Percentiles rank a stretch among this genome's conserved stretches.
These are phyloP conservation scores for Boletus patriciae DNA, from an alignment of 768 basidiomycete species.

Conservation along the genomic window DNA sequence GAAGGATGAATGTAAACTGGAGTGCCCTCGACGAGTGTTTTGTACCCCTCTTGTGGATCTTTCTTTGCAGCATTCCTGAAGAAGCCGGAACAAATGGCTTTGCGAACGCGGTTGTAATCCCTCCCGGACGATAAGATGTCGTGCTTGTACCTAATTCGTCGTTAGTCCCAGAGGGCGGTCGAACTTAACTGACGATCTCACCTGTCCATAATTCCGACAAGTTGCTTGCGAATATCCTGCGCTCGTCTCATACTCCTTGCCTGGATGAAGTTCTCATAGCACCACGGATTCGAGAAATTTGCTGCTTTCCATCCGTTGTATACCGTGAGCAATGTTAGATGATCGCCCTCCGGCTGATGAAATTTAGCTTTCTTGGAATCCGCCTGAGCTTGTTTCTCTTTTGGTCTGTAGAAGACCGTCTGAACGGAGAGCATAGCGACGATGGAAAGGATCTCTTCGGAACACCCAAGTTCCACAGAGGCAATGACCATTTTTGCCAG, in stretches of 20 bases:
- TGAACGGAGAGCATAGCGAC: constrained; percentile 98
- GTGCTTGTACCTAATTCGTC: constrained; percentile 78
- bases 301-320: constrained; percentile 98
- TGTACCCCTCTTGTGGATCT: constrained; percentile 97
- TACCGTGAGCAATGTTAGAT: constrained; percentile 87
- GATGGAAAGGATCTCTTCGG: constrained; percentile 95
- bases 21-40: constrained; percentile 96
- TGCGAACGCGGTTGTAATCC: constrained; percentile 90
- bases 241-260: constrained; percentile 96
- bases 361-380: constrained; percentile 99
- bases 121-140: constrained; percentile 90
- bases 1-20: constrained; percentile 99
- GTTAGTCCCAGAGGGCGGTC: constrained; percentile 3
- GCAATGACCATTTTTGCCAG: constrained; percentile 98
- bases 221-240: constrained; percentile 96
- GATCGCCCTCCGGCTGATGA: constrained; percentile 98
- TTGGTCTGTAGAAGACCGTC: constrained; percentile 97
- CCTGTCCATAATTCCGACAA: constrained; percentile 99
- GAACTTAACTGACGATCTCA: constrained; percentile 38
- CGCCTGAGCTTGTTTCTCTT: constrained; percentile 98
- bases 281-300: constrained; percentile 98
- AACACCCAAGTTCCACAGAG: constrained; percentile 95
- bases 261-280: constrained; percentile 98
- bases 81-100: constrained; percentile 95
- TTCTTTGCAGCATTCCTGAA: constrained; percentile 99